Evolutionary conservation across 2,329 filamentous ascomycete species (phyloP), one percentile per base, ranked within the genome.

Genomic region (Colletotrichum liriopes): DNA sequence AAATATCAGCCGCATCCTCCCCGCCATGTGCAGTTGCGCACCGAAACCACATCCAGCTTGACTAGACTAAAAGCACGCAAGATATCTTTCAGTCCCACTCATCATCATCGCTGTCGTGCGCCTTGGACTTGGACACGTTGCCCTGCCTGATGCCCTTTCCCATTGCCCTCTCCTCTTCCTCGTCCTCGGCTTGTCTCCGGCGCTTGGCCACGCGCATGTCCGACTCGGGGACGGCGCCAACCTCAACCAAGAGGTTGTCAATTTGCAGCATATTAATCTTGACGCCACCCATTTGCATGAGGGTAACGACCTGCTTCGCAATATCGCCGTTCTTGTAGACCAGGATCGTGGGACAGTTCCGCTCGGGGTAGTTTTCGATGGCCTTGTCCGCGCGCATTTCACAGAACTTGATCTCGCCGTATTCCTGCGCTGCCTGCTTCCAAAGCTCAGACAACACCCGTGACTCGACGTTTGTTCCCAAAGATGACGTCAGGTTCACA

Each of bases 341-440:
- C 74, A 99, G 80, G 45, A 99, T 94, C 0, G 96, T 99, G 1
- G 96, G 96, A 70, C 95, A 98, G 81, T 99, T 99, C 69, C 90
- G 89, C 78, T 98, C 96, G 1, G 96, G 96, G 82, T 99, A 99
- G 51, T 94, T 94, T 81, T 98, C 96, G 77, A 99, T 98, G 70
- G 96, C 98, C 84, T 98, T 91, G 79, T 94, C 92, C 8, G 92
- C 96, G 76, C 92, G 90, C 76, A 99, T 98, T 84, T 98, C 94
- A 81, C 96, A 98, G 83, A 99, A 99, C 84, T 99, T 99, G 81
- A 99, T 86, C 75, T 99, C 96, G 26, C 95, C 94, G 79, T 95
- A 99, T 78, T 96, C 94, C 72, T 83, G 84, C 0, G 96, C 96
- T 51, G 96, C 88, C 78, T 95, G 91, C 45, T 92, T 88, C 95